phyloP scores from a whole-genome alignment of 164 flowering plant genomes.

The Vitis cinerea region DNA sequence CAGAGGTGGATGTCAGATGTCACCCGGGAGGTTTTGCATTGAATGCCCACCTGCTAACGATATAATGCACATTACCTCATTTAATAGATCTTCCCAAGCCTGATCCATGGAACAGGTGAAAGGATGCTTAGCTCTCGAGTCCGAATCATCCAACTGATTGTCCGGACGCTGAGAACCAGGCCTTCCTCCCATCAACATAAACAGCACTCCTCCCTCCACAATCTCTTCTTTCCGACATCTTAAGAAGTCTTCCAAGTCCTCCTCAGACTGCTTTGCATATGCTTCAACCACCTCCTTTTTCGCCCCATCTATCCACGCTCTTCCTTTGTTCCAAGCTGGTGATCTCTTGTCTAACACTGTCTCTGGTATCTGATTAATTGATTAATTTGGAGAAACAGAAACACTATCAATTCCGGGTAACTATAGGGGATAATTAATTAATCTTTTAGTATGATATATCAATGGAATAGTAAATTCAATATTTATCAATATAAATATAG shows the following conservation, averaged over 20 bases:
- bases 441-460: too few species aligned
- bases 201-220: constrained; percentile 34
- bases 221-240: constrained; percentile 39
- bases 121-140: constrained; percentile 46
- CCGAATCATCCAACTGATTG: constrained; percentile 38
- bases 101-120: constrained; percentile 44
- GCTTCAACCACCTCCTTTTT: constrained; percentile 43
- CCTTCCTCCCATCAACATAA: constrained; percentile 41
- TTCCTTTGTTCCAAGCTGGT: constrained; percentile 39
- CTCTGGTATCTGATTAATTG: constrained; percentile 28
- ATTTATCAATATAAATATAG: too few species aligned
- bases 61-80: constrained; percentile 24
- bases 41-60: not conserved
- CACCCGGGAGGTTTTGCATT: constrained; percentile 15
- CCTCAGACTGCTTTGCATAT: constrained; percentile 36
- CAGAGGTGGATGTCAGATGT: too few species aligned
- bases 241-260: constrained; percentile 34
- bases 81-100: constrained; percentile 44
- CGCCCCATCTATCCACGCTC: constrained; percentile 47
- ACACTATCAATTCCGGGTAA: too few species aligned
- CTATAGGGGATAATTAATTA: too few species aligned
- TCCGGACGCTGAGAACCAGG: constrained; percentile 23
- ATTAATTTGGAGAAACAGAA: too few species aligned
- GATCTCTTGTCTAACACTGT: constrained; percentile 30
- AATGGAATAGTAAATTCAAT: too few species aligned